Percentiles rank a stretch among this genome's conserved stretches.
These are phyloP conservation scores for Gyromitra esculenta DNA, from an alignment of 2,329 filamentous ascomycete genomes.

Conservation along the genomic window DNA sequence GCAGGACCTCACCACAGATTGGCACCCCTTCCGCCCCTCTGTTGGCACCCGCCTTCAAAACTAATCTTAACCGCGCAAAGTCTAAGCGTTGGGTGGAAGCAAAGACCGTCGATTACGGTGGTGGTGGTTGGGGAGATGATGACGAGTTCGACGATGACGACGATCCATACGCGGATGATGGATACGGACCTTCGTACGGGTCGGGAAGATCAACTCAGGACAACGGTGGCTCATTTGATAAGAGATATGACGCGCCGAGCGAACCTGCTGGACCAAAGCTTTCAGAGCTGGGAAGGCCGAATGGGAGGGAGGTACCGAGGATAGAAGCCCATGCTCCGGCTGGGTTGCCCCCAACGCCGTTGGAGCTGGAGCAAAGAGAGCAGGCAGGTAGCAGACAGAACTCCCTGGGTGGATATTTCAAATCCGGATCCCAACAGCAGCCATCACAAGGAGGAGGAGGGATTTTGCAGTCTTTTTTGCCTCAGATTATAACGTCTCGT, in stretches of 20 bases:
- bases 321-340: slow-evolving; percentile 37
- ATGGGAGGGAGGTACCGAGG: slow-evolving; percentile 32
- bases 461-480: slow-evolving; percentile 40
- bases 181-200: slow-evolving; percentile 27
- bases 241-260: slow-evolving; percentile 37
- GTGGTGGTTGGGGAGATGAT: slow-evolving; percentile 53
- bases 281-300: slow-evolving; percentile 42
- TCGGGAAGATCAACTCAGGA: slow-evolving; percentile 16
- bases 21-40: slow-evolving; percentile 36
- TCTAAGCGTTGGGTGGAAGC: slow-evolving; percentile 56
- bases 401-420: slow-evolving; percentile 30
- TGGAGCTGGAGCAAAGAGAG: slow-evolving; percentile 52
- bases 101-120: slow-evolving; percentile 53
- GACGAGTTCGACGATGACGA: slow-evolving; percentile 53
- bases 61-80: slow-evolving; percentile 54
- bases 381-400: slow-evolving; percentile 15
- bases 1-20: slow-evolving; percentile 41
- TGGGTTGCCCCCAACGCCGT: slow-evolving; percentile 51
- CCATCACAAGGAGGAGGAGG: slow-evolving; percentile 26
- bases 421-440: slow-evolving; percentile 6
- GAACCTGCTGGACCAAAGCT: slow-evolving; percentile 28
- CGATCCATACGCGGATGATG: slow-evolving; percentile 43
- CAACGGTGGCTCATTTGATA: slow-evolving; percentile 39
- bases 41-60: slow-evolving; percentile 46
- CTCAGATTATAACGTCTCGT: slow-evolving; percentile 44